Evolutionary conservation across 2,329 filamentous ascomycete genomes (phyloP).

Genomic region (Podosphaera xanthii): DNA sequence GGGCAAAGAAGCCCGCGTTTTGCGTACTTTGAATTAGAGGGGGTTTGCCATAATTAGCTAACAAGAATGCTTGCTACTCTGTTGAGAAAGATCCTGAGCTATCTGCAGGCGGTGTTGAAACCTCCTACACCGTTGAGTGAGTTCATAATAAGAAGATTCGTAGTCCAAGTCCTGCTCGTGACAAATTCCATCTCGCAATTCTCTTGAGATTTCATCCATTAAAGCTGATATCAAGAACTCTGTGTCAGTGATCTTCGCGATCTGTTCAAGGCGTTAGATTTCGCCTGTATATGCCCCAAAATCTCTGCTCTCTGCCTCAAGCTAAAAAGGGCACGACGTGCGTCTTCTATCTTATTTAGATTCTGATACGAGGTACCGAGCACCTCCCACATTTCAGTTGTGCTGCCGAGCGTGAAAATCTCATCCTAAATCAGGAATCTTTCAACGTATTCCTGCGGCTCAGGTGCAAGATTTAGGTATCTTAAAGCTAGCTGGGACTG

Average conservation of each 20-base stretch:
- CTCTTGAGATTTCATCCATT: background rate
- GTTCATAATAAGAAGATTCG: background rate
- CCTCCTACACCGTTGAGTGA: background rate
- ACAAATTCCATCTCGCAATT: background rate
- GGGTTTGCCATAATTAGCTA: too few relatives aligned
- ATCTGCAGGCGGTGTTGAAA: background rate
- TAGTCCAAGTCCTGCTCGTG: background rate
- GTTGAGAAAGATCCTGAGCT: too few relatives aligned
- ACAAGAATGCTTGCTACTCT: too few relatives aligned
- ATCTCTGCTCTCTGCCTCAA: background rate
- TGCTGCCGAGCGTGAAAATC: background rate
- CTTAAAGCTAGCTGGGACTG: background rate
- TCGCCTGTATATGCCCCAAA: background rate
- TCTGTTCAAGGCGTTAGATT: background rate
- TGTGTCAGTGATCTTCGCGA: background rate
- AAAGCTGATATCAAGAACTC: background rate
- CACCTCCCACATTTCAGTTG: background rate
- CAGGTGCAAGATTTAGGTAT: background rate
- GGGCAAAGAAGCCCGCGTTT: too few relatives aligned
- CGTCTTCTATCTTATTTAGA: background rate
- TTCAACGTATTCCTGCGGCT: background rate
- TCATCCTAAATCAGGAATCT: background rate
- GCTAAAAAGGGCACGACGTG: background rate
- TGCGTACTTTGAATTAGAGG: too few relatives aligned
- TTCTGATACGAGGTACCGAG: background rate